Evolutionary conservation across 306 rosid species (phyloP).

Genomic region (Albizia julibrissin): DNA sequence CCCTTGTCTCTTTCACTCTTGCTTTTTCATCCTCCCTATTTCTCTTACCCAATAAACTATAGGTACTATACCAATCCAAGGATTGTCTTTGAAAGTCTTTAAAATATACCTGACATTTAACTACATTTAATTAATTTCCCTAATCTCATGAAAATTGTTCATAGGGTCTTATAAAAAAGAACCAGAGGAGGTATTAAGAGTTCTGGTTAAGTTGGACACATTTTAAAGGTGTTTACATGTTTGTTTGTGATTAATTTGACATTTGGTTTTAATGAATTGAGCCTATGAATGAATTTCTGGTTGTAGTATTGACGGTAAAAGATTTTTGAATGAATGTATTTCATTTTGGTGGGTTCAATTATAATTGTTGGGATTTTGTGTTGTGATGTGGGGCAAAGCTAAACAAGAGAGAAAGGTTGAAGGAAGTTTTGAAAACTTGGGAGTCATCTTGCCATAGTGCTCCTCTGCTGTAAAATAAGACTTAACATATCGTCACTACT

Average conservation of each 20-base stretch:
- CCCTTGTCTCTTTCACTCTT: background rate
- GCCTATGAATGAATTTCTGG: background rate
- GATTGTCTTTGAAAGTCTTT: background rate
- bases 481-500: background rate
- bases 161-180: too few relatives aligned
- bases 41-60: background rate
- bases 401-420: constrained; percentile 32
- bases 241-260: background rate
- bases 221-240: background rate
- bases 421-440: background rate
- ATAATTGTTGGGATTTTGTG: constrained; percentile 52
- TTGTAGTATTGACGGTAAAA: background rate
- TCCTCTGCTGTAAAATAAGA: constrained; percentile 46
- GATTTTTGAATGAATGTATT: background rate
- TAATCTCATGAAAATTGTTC: background rate
- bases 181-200: background rate
- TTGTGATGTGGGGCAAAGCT: constrained; percentile 55
- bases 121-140: too few relatives aligned
- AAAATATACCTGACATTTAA: too few relatives aligned
- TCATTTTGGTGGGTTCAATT: constrained; percentile 52
- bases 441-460: constrained; percentile 23
- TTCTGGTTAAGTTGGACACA: background rate
- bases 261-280: background rate
- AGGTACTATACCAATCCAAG: background rate
- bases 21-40: background rate